Evolutionary conservation across 192 early-diverging fungal genomes (phyloP).

Genomic region (Mortierella alpina): DNA sequence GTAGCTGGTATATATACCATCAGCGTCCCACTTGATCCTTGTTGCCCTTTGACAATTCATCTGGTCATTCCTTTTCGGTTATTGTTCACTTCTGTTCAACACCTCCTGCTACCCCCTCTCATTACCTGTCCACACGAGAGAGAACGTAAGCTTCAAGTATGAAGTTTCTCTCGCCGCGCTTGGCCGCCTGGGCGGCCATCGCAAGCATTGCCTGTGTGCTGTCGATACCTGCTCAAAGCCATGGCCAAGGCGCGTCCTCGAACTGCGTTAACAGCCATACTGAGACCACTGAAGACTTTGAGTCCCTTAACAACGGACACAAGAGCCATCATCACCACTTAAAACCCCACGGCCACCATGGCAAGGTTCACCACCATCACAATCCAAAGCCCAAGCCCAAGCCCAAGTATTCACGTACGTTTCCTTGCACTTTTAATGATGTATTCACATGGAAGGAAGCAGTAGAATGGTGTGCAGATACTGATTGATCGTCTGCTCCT

Average conservation of each 20-base stretch:
- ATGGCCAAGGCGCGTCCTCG: background rate
- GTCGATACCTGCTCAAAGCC: background rate
- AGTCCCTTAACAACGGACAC: background rate
- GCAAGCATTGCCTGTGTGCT: conserved; percentile 6
- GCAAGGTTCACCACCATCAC: conserved; percentile 7
- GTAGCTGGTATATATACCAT: no score
- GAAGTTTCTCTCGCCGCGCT: conserved; percentile 8
- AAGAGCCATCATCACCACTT: background rate
- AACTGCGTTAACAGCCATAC: background rate
- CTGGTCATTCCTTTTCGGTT: no score
- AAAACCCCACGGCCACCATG: conserved; percentile 1
- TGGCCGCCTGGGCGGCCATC: conserved; percentile 9
- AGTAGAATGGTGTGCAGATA: background rate
- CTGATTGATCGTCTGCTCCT: background rate
- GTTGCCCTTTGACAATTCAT: no score
- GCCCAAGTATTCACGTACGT: no score
- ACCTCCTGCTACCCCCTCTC: no score
- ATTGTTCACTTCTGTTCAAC: no score
- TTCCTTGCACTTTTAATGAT: background rate
- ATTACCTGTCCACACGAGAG: background rate
- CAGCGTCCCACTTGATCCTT: no score
- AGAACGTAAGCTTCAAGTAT: conserved; percentile 1
- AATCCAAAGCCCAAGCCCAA: background rate
- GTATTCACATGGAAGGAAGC: background rate
- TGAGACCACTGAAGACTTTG: background rate